Conservation (phyloP, 176 grass and related monocot species). For the Oryza nivara region DNA sequence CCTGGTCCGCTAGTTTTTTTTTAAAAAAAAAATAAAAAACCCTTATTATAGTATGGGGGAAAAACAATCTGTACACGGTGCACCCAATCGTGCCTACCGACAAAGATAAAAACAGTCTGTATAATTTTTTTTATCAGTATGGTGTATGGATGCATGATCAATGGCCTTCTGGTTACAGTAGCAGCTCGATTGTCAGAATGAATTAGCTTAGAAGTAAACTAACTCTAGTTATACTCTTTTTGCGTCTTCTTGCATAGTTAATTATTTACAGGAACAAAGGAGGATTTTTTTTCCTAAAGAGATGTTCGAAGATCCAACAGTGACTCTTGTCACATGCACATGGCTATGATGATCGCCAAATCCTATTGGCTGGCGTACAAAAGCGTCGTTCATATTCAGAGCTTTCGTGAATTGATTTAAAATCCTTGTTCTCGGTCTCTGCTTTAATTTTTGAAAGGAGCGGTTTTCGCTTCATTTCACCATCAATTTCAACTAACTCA, state of each 20-base stretch:
- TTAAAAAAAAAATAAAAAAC: not conserved
- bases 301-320: not conserved
- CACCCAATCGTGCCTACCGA: not conserved
- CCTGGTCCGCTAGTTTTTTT: not conserved
- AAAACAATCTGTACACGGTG: not conserved
- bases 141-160: too few relatives aligned
- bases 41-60: not conserved
- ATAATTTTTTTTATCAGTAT: too few relatives aligned
- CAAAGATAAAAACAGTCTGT: not conserved
- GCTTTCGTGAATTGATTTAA: too few relatives aligned
- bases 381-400: too few relatives aligned
- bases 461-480: not conserved
- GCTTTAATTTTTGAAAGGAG: too few relatives aligned
- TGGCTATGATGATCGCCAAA: not conserved
- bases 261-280: not conserved
- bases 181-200: too few relatives aligned
- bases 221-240: too few relatives aligned
- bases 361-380: too few relatives aligned
- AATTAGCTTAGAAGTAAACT: too few relatives aligned
- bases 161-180: too few relatives aligned
- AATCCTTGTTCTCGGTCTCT: not conserved
- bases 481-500: not conserved
- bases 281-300: not conserved
- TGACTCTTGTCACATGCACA: not conserved
- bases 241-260: not conserved